Evolutionary conservation across 768 basidiomycete species (phyloP), one percentile per base, ranked within the genome.

Genomic region (Lactarius hatsudake): DNA sequence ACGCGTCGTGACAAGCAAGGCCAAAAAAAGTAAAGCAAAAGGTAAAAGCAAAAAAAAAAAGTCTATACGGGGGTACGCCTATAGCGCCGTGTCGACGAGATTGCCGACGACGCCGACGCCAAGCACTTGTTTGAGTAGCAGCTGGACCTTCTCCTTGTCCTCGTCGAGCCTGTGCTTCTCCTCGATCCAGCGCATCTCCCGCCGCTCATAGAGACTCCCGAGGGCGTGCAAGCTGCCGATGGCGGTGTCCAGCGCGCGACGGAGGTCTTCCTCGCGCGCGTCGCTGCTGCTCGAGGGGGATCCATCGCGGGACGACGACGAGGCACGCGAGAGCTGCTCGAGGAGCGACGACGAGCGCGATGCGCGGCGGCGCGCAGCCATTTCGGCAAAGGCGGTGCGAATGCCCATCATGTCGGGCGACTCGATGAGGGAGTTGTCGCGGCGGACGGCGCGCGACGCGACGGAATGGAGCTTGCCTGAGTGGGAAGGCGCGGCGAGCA

Each of bases 181-280:
- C 18, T 90, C 87, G 45, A 81, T 76, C 86, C 89, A 90, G 51
- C 90, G 79, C 58, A 82, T 81, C 73, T 89, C 89, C 20, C 90
- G 79, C 69, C 87, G 81, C 30, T 87, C 87, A 62, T 90, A 91
- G 40, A 93, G 86, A 40, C 78, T 75, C 40, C 86, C 83, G 60
- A 93, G 78, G 20, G 83, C 80, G 32, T 83, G 82, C 28, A 92
- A 80, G 71, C 89, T 90, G 1, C 84, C 86, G 59, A 91, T 70
- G 2, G 90, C 86, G 1, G 86, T 82, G 69, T 87, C 87, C 55
- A 93, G 76, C 1, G 88, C 89, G 0, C 86, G 83, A 65, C 84
- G 86, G 40, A 93, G 78, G 53, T 91, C 89, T 61, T 82, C 84
- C 68, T 90, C 88, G 23, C 71, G 66, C 0, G 81, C 76, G 56